Base-by-base conservation (phyloP, 805 yeast species). In the Kurtzmaniella fragi region DNA sequence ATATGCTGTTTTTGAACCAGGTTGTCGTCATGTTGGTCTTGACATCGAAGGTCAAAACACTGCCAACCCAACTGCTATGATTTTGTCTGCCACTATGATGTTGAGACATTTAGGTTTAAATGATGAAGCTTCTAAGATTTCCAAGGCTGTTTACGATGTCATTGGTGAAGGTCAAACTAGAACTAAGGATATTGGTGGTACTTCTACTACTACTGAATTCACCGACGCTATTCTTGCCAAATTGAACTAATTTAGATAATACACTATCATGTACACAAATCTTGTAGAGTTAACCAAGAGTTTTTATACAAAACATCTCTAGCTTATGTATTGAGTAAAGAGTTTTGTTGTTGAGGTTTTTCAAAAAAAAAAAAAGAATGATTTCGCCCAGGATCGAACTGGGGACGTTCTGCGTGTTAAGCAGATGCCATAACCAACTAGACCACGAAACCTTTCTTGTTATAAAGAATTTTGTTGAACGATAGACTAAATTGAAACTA, bases 381-480 rank as follows among this genome's bases (percentile, higher is more conserved):
- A 88, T 83, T 87, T 82, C 84, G 89, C 97, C 97, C 97, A 89
- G 97, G 97, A 87, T 91, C 96, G 97, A 91, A 91, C 97, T 89
- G 96, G 97, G 96, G 97, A 90, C 96, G 89, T 86, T 86, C 93
- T 88, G 96, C 96, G 96, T 90, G 97, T 90, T 88, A 90, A 87
- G 96, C 96, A 89, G 93, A 86, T 85, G 96, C 95, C 96, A 90
- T 90, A 80, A 89, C 96, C 35, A 23, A 23, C 35, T 32, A 32
- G 35, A 32, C 35, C 35, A 32, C 35, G 29, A 32, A 32, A 32
- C 35, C 35, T 13, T 28, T 13, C 7, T 28, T 14, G 8, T 28
- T 5, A 5, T 28, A 5, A 28, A 28, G 7, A 14, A 13, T 28
- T 5, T 28, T 27, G 28, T 27, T 27, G 28, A 27, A 12, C 12